Evolutionary conservation across 352 stramenopile species (phyloP), one percentile per base, ranked within the genome.

Genomic region (Globisporangium heterothallicum): DNA sequence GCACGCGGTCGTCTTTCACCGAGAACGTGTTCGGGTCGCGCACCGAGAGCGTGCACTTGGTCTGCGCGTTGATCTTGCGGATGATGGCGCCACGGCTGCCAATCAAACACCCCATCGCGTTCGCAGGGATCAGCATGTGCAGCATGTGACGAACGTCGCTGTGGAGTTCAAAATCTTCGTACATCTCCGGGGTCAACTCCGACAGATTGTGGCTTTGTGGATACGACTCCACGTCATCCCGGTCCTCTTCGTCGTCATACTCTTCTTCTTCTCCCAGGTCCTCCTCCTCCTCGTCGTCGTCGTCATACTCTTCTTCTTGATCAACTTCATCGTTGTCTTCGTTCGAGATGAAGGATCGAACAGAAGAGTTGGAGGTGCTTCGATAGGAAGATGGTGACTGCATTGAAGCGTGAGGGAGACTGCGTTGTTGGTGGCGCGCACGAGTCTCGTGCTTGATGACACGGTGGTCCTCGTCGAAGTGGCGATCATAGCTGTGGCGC

Each of bases 91-190:
- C 78, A 36, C 72, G 64, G 10, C 56, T 64, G 4, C 80, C 76
- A 9, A 90, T 63, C 21, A 90, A 42, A 27, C 72, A 79, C 4
- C 65, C 63, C 12, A 76, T 70, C 6, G 70, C 62, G 46, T 70
- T 78, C 13, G 60, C 50, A 6, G 78, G 78, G 25, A 90, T 84
- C 14, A 88, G 58, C 67, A 90, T 78, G 46, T 85, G 70, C 7
- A 85, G n/a, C 27, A 67, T 68, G 58, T 86, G 74, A 7, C 64
- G 55, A 24, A 79, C 82, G 26, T 82, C 66, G 18, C 71, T 70
- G 57, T 84, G 64, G 6, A 81, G 57, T 16, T 84, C 77, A 12
- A 58, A 49, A 35, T 84, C 74, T 53, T 83, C 73, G 44, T 88
- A 84, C 10, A 85, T 64, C 8, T 84, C 63, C 1, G 47, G 47